Evolutionary conservation across 192 early-diverging fungal species (phyloP).

Genomic region (Lobosporangium transversale): DNA sequence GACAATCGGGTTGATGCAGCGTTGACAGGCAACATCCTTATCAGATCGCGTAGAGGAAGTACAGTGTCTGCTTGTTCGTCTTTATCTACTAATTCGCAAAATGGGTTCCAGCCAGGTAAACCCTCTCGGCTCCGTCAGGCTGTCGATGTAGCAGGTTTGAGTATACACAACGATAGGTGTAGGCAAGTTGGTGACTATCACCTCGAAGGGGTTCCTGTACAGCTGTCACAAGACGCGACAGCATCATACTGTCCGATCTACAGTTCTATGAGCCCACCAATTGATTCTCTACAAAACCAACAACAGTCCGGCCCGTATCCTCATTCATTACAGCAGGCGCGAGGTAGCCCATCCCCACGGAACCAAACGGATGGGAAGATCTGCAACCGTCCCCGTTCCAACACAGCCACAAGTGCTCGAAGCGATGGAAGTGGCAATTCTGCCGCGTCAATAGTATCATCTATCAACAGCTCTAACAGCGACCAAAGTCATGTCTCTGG

Average conservation of each 20-base stretch:
- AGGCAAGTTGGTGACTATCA: too few relatives aligned
- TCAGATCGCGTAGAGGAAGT: not conserved
- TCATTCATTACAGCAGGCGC: conserved; percentile 1
- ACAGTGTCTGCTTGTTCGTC: not conserved
- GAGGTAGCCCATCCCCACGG: conserved; percentile 32
- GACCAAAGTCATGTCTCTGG: conserved; percentile 8
- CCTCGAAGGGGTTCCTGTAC: too few relatives aligned
- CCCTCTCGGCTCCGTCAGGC: conserved; percentile 39
- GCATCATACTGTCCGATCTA: too few relatives aligned
- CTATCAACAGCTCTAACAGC: not conserved
- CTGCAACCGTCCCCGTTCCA: conserved; percentile 11
- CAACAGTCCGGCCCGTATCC: too few relatives aligned
- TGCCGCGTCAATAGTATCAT: not conserved
- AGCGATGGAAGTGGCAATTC: conserved; percentile 9
- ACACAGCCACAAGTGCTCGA: conserved; percentile 10
- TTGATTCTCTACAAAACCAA: too few relatives aligned
- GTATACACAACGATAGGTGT: too few relatives aligned
- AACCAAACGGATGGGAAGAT: conserved; percentile 16
- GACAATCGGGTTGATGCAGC: too few relatives aligned
- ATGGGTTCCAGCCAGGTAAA: conserved; percentile 14
- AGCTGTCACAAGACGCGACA: too few relatives aligned
- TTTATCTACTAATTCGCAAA: not conserved
- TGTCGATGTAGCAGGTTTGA: conserved; percentile 11
- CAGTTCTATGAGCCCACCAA: too few relatives aligned
- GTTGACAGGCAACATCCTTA: too few relatives aligned